Evolutionary conservation across 257 asterid species (phyloP).

Genomic region (Rehmannia glutinosa): DNA sequence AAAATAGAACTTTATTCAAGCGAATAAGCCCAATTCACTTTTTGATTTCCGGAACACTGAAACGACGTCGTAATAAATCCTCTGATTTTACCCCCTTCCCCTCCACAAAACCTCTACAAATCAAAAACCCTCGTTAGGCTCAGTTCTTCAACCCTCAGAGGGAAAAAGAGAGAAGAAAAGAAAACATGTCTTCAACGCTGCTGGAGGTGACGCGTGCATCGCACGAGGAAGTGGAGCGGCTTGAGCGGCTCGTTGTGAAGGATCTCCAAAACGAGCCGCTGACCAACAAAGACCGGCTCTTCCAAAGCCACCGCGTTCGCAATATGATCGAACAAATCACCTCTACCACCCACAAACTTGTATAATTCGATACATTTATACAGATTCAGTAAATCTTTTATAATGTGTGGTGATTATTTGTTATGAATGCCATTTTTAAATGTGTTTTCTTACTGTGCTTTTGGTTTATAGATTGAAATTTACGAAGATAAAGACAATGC

Average conservation of each 20-base stretch:
- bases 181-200: conserved; percentile 75
- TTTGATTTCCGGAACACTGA: not conserved
- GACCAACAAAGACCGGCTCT: conserved; percentile 71
- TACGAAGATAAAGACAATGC: conserved; percentile 80
- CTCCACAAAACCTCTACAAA: conserved; percentile 25
- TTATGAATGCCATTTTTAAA: not conserved
- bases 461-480: conserved; percentile 48
- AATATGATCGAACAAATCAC: conserved; percentile 74
- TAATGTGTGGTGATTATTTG: conserved; percentile 6
- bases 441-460: not conserved
- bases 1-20: too few species aligned
- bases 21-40: too few species aligned
- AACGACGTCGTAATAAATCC: conserved; percentile 21
- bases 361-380: conserved; percentile 12
- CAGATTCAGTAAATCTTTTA: not conserved
- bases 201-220: conserved; percentile 82
- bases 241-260: conserved; percentile 79
- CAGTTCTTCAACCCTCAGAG: too few species aligned
- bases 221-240: conserved; percentile 93
- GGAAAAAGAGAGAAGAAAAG: not conserved
- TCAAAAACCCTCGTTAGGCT: conserved; percentile 31
- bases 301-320: conserved; percentile 90
- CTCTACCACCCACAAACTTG: conserved; percentile 61
- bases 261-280: conserved; percentile 86
- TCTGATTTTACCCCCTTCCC: not conserved